A percentile compares a stretch with the other conserved stretches of the same genome.
Conservation (phyloP, 2,329 filamentous ascomycete species). For the Waltergamsia citrina region DNA sequence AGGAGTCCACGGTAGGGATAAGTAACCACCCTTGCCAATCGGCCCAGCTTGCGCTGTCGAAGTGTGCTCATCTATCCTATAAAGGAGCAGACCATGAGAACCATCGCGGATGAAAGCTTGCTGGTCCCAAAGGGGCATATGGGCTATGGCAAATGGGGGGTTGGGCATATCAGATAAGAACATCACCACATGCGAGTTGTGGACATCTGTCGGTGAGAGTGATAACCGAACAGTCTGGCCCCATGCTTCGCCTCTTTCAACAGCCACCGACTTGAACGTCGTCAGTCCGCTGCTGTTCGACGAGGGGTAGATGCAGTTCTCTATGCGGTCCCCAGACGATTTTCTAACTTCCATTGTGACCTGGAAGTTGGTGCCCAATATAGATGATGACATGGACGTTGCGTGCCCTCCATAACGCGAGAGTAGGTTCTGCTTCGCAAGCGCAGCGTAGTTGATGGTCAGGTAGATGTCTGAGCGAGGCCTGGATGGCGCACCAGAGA, state of each 20-base stretch:
- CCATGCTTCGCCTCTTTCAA: conserved; percentile 75
- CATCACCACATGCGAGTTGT: conserved; percentile 78
- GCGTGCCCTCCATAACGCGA: conserved; percentile 65
- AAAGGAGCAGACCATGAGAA: conserved; percentile 68
- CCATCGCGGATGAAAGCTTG: conserved; percentile 87
- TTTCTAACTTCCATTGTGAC: conserved; percentile 83
- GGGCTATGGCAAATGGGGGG: conserved; percentile 82
- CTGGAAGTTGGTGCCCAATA: conserved; percentile 68
- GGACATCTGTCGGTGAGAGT: conserved; percentile 70
- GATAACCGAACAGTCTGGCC: conserved; percentile 78
- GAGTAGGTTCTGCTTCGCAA: conserved; percentile 66
- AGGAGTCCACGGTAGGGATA: conserved; percentile 72
- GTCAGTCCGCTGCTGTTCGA: conserved; percentile 73
- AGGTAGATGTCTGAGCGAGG: conserved; percentile 91
- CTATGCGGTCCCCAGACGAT: conserved; percentile 68
- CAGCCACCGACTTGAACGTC: conserved; percentile 78
- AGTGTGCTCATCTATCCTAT: conserved; percentile 87
- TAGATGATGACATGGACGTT: conserved; percentile 52
- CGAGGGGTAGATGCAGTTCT: conserved; percentile 78
- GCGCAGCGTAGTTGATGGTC: conserved; percentile 68
- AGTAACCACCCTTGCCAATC: conserved; percentile 73
- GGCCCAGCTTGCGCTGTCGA: conserved; percentile 53
- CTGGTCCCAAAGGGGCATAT: conserved; percentile 89
- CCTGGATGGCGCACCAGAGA: conserved; percentile 83
- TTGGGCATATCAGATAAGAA: conserved; percentile 79